phyloP scores from a whole-genome alignment of 352 stramenopile genomes.

The Thraustochytrium sp. region DNA sequence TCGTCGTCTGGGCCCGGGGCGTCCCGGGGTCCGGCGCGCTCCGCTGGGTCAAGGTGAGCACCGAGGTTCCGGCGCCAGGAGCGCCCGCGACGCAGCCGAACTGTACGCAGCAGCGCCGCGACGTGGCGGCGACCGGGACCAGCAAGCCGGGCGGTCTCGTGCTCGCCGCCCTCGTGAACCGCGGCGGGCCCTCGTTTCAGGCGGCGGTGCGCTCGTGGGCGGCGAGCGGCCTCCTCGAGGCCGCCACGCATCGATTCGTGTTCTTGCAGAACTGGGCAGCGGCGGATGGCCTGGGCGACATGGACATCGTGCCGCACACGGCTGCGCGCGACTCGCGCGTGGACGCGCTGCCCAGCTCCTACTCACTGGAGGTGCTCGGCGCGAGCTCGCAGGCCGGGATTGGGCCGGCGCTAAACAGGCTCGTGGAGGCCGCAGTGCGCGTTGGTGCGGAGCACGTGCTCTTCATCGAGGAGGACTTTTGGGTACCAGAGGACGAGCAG shows the following conservation, averaged over 20 bases:
- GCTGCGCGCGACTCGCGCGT: neutral
- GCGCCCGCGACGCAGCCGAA: neutral
- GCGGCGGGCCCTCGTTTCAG: conserved; percentile 33
- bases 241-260: neutral
- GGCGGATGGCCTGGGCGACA: neutral
- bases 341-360: neutral
- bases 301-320: neutral
- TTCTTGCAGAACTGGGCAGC: conserved; percentile 34
- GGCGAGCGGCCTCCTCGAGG: neutral
- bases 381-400: neutral
- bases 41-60: neutral
- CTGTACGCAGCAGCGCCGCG: neutral
- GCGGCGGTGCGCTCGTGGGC: neutral
- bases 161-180: conserved; percentile 4
- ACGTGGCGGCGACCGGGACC: neutral
- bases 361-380: neutral
- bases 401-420: conserved; percentile 14
- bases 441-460: neutral
- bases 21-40: neutral
- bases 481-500: neutral
- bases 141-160: neutral
- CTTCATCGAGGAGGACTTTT: conserved; percentile 45
- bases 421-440: neutral
- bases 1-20: neutral
- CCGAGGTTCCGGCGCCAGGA: neutral